These are phyloP conservation scores for Candida dendrica DNA, from an alignment of 805 yeast genomes.

Conservation along the genomic window DNA sequence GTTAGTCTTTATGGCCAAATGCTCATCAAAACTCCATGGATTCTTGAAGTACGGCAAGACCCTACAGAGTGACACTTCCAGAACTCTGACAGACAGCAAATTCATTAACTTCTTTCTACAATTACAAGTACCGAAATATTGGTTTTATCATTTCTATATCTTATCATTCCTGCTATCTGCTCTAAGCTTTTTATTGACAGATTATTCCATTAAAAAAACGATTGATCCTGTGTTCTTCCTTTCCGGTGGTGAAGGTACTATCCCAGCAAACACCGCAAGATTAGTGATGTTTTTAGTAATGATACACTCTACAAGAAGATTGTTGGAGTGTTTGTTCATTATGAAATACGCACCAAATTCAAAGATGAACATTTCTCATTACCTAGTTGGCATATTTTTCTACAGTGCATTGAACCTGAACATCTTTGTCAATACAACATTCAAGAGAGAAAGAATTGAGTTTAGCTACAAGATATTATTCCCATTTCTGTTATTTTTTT, in stretches of 20 bases:
- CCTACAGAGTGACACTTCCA: slow-evolving; percentile 7
- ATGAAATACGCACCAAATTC: slow-evolving; percentile 39
- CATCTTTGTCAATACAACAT: slow-evolving; percentile 19
- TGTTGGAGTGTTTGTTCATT: slow-evolving; percentile 45
- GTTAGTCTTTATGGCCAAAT: slow-evolving; percentile 26
- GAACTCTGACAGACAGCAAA: not conserved
- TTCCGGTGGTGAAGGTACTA: slow-evolving; percentile 2
- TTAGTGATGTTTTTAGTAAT: slow-evolving; percentile 19
- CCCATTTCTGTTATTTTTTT: slow-evolving; percentile 11
- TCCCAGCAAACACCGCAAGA: slow-evolving; percentile 18
- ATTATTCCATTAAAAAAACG: slow-evolving; percentile 1
- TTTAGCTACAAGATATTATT: slow-evolving; percentile 4
- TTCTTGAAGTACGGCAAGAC: slow-evolving; percentile 43
- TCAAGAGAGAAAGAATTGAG: not conserved
- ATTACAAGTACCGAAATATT: slow-evolving; percentile 52
- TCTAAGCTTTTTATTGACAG: slow-evolving; percentile 10
- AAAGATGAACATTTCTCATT: slow-evolving; percentile 60
- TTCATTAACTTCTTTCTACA: slow-evolving; percentile 14
- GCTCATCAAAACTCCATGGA: slow-evolving; percentile 21
- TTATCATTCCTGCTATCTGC: slow-evolving; percentile 30
- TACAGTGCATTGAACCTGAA: slow-evolving; percentile 43
- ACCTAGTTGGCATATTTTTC: slow-evolving; percentile 55
- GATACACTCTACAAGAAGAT: slow-evolving; percentile 51
- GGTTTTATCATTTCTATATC: slow-evolving; percentile 58
- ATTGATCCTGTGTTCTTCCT: slow-evolving; percentile 2